phyloP scores from a whole-genome alignment of 2,329 filamentous ascomycete species.

The Lasiodiplodia sp. region DNA sequence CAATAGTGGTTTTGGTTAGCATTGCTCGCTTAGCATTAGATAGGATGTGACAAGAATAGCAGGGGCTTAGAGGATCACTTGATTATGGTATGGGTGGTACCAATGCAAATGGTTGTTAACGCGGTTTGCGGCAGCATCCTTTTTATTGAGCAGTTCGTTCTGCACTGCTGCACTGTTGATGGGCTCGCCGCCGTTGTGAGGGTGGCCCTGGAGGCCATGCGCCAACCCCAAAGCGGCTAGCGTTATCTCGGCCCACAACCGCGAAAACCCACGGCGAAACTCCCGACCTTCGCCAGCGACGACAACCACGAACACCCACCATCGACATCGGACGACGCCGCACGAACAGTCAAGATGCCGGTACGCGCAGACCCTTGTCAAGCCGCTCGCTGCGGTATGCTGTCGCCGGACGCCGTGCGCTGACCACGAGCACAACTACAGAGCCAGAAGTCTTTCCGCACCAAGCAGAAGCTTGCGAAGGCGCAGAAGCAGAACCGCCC shows the following conservation, averaged over 20 bases:
- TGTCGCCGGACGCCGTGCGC: slow-evolving; percentile 1
- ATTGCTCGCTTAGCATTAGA: slow-evolving; percentile 11
- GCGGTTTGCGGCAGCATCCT: not conserved
- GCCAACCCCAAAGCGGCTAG: slow-evolving; percentile 10
- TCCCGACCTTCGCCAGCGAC: slow-evolving; percentile 27
- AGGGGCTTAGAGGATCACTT: not conserved
- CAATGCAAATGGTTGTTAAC: not conserved
- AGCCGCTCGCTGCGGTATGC: not conserved
- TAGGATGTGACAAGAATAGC: not conserved
- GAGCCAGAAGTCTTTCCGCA: slow-evolving; percentile 99
- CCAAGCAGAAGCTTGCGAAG: slow-evolving; percentile 99
- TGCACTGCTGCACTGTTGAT: not conserved
- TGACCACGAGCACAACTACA: slow-evolving; percentile 51
- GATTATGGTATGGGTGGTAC: not conserved
- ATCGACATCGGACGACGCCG: slow-evolving; percentile 31
- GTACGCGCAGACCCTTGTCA: slow-evolving; percentile 18
- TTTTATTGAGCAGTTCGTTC: not conserved
- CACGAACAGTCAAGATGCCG: slow-evolving; percentile 31
- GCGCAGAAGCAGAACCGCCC: slow-evolving; percentile 99
- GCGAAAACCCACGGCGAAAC: slow-evolving; percentile 27
- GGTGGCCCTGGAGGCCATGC: not conserved
- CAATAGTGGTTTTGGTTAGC: not conserved
- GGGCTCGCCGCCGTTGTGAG: not conserved
- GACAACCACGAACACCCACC: slow-evolving; percentile 28
- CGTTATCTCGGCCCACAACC: slow-evolving; percentile 27